Conservation (phyloP, 768 basidiomycete genomes). For the Macrocybe gigantea region DNA sequence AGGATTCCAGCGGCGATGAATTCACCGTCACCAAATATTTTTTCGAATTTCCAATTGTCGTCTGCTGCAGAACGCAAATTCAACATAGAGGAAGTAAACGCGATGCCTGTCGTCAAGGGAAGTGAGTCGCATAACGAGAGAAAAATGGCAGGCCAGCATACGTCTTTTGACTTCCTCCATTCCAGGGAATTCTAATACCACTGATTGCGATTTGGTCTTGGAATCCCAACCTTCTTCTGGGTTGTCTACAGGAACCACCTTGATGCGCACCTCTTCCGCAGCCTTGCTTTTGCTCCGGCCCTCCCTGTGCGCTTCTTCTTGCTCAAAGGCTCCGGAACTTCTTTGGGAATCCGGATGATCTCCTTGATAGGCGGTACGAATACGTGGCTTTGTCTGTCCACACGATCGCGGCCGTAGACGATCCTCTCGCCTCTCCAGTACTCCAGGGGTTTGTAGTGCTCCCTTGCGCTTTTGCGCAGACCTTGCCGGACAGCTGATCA, state of each 20-base stretch:
- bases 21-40: conserved; percentile 85
- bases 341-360: conserved; percentile 46
- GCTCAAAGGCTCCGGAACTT: conserved; percentile 24
- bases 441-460: conserved; percentile 69
- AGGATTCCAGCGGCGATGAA: conserved; percentile 91
- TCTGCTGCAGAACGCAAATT: not conserved
- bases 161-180: conserved; percentile 63
- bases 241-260: conserved; percentile 25
- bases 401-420: conserved; percentile 58
- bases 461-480: conserved; percentile 66
- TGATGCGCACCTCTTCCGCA: conserved; percentile 35
- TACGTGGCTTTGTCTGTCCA: conserved; percentile 33
- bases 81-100: conserved; percentile 3
- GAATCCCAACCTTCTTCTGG: conserved; percentile 87
- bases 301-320: conserved; percentile 36
- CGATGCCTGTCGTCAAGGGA: conserved; percentile 1
- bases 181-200: conserved; percentile 63
- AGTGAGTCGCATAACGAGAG: not conserved
- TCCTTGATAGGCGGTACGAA: conserved; percentile 62
- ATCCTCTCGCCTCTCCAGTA: conserved; percentile 93
- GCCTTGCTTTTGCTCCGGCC: conserved; percentile 53
- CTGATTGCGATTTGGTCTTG: conserved; percentile 57
- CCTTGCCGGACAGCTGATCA: conserved; percentile 37
- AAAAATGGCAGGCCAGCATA: conserved; percentile 31
- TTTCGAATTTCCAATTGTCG: conserved; percentile 72